Evolutionary conservation across 1,284 basidiomycete species (phyloP).

Genomic region (Neolentinus lepideus): DNA sequence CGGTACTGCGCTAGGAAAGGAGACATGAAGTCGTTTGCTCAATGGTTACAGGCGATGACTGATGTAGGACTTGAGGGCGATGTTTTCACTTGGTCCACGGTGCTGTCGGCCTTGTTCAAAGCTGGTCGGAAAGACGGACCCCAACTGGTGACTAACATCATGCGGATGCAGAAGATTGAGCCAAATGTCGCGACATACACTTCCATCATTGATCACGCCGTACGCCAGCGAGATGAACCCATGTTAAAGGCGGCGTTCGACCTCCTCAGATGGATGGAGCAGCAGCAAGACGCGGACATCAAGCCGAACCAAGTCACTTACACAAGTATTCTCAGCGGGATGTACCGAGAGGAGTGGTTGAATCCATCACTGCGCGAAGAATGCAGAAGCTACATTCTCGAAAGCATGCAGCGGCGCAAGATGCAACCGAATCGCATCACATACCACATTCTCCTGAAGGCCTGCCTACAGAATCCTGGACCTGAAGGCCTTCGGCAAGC

Average conservation of each 20-base stretch:
- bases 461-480: conserved; percentile 45
- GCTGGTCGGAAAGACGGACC: conserved; percentile 62
- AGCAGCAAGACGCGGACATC: conserved; percentile 34
- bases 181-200: conserved; percentile 71
- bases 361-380: conserved; percentile 32
- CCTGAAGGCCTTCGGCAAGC: conserved; percentile 45
- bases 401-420: conserved; percentile 50
- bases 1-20: conserved; percentile 52
- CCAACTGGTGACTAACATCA: conserved; percentile 53
- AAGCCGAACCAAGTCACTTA: conserved; percentile 71
- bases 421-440: conserved; percentile 50
- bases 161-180: conserved; percentile 66
- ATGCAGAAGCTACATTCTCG: conserved; percentile 42
- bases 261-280: conserved; percentile 67
- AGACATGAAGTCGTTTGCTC: conserved; percentile 53
- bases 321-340: conserved; percentile 54
- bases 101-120: conserved; percentile 68
- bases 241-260: conserved; percentile 58
- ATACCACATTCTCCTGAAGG: conserved; percentile 72
- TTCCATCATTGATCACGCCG: conserved; percentile 66
- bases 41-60: conserved; percentile 48
- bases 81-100: conserved; percentile 73
- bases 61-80: conserved; percentile 54
- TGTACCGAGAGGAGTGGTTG: conserved; percentile 48
- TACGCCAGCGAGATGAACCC: conserved; percentile 43